These are phyloP conservation scores for Saccharomycodes ludwigii DNA, from an alignment of 805 yeast species.

Conservation along the genomic window DNA sequence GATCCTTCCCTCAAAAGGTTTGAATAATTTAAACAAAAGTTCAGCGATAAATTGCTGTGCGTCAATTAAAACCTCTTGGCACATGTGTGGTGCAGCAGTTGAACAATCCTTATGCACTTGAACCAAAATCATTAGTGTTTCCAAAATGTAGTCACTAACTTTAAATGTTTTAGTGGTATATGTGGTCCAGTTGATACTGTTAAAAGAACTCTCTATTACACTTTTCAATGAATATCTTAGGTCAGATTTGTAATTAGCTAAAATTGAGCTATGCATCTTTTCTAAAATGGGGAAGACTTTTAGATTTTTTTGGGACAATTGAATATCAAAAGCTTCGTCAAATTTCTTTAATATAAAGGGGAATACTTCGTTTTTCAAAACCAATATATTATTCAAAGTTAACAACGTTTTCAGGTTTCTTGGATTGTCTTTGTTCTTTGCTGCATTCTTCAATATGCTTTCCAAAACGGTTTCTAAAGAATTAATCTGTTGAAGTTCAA, in stretches of 20 bases:
- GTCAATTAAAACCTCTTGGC: constrained; percentile 33
- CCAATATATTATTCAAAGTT: constrained; percentile 42
- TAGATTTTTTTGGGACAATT: constrained; percentile 29
- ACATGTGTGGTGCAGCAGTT: constrained; percentile 34
- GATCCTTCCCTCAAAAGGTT: constrained; percentile 33
- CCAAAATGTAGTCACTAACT: constrained; percentile 36
- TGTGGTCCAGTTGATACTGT: constrained; percentile 31
- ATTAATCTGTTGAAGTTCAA: constrained; percentile 28
- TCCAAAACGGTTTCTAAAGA: constrained; percentile 36
- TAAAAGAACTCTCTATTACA: constrained; percentile 29
- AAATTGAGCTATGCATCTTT: constrained; percentile 39
- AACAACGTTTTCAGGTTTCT: constrained; percentile 35
- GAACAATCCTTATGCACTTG: constrained; percentile 39
- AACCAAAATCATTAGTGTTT: constrained; percentile 35
- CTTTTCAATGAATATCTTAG: constrained; percentile 31
- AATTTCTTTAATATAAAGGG: constrained; percentile 38
- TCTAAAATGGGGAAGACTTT: constrained; percentile 34
- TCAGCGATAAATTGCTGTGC: constrained; percentile 27
- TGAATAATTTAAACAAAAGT: constrained; percentile 26
- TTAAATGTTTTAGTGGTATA: constrained; percentile 24
- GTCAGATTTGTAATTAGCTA: constrained; percentile 38
- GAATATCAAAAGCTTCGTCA: constrained; percentile 37
- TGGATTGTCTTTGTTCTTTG: constrained; percentile 27
- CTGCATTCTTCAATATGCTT: constrained; percentile 28
- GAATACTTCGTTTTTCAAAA: constrained; percentile 32